Conservation (phyloP, 2,329 filamentous ascomycete genomes). For the Aspergillus vadensis region DNA sequence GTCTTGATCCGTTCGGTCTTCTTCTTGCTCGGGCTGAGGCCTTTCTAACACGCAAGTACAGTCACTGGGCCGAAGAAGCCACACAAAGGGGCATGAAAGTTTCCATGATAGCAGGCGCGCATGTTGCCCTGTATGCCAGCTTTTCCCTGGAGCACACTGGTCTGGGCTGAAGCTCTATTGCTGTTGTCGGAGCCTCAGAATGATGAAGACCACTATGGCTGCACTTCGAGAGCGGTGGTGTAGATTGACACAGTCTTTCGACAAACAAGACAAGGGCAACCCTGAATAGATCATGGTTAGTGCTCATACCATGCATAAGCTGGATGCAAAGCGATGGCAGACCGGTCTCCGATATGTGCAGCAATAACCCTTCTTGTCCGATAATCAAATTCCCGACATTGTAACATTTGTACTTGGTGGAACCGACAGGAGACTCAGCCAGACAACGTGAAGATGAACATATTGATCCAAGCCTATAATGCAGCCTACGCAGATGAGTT, state of each 20-base stretch:
- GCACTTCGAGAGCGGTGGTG: slow-evolving; percentile 49
- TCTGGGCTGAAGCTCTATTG: slow-evolving; percentile 35
- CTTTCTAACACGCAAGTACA: too few species aligned
- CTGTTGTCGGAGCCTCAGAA: slow-evolving; percentile 49
- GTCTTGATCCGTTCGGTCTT: too few species aligned
- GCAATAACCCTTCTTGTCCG: slow-evolving; percentile 71
- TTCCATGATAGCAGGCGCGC: slow-evolving; percentile 30
- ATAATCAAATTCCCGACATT: slow-evolving; percentile 65
- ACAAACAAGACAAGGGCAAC: background rate
- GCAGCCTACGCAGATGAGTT: slow-evolving; percentile 68
- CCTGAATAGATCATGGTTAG: background rate
- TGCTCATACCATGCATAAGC: too few species aligned
- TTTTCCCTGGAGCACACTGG: slow-evolving; percentile 42
- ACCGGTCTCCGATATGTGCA: slow-evolving; percentile 64
- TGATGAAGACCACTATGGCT: slow-evolving; percentile 48
- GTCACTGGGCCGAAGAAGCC: slow-evolving; percentile 40
- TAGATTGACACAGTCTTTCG: slow-evolving; percentile 19
- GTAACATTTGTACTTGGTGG: slow-evolving; percentile 47
- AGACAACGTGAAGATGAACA: slow-evolving; percentile 47
- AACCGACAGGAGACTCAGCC: slow-evolving; percentile 29
- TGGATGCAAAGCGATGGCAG: too few species aligned
- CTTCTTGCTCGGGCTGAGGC: too few species aligned
- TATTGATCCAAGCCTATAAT: slow-evolving; percentile 62
- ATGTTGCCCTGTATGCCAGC: slow-evolving; percentile 40
- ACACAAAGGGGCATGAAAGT: slow-evolving; percentile 31